Base-by-base conservation (phyloP, 305 asterid genomes). In the Salvia sclarea region DNA sequence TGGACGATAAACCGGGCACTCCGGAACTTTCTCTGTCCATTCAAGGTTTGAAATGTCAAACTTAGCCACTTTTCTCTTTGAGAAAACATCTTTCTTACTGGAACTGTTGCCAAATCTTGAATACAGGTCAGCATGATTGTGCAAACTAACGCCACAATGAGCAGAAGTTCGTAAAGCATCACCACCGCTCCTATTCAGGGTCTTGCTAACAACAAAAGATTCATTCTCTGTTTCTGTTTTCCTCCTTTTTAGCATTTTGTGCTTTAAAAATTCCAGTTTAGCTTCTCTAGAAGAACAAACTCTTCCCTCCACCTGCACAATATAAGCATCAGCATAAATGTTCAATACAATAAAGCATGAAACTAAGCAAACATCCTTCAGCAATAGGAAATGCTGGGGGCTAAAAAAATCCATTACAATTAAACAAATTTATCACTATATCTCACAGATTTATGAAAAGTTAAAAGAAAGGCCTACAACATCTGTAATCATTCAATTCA, bases 1-100 rank as follows among this genome's bases (percentile, higher is more conserved):
- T 43, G 99, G 99, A 73, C 59, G 30, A 79, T 84, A 94, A 55
- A 89, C 92, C 0, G 99, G 99, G 76, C 99, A 94, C 58, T 94
- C 98, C 1, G 81, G 96, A 78, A 94, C 81, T 79, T 80, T 80
- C 60, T 86, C 89, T 56, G 86, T 91, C 99, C 99, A 94, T 49
- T 91, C 96, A 55, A 87, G 81, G 75, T 87, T 84, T 45, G 86
- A 65, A 4, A 83, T 76, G 60, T 87, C 95, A 61, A 91, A 91
- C 80, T 94, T 94, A 16, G 83, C 82, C 72, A 85, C 96, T 72
- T 84, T 86, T 53, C 71, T 83, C 84, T 90, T 90, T 1, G 77
- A 71, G 68, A 88, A 86, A 33, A 62, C 80, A 80, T 85, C 91
- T 74, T 53, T 88, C 22, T 71, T 84, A 48, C 58, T 81, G 66